These are phyloP conservation scores for Sarocladium strictum DNA, from an alignment of 2,329 filamentous ascomycete species.

Conservation along the genomic window DNA sequence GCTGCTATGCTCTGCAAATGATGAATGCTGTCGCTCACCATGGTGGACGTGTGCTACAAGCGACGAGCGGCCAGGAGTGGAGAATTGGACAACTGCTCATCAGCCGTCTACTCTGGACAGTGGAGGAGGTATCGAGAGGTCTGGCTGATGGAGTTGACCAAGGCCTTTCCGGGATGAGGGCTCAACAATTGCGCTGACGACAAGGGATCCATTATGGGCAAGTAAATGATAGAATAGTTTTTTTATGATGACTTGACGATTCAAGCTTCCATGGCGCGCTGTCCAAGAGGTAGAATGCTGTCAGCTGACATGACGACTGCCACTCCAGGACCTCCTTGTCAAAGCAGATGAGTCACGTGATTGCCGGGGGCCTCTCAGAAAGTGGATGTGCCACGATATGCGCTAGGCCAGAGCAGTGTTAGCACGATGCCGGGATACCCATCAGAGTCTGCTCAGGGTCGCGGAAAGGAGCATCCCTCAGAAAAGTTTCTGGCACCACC, in stretches of 20 bases:
- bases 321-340: too few species aligned
- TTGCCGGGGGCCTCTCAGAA: too few species aligned
- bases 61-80: slow-evolving; percentile 37
- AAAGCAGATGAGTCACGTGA: too few species aligned
- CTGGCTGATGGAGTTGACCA: slow-evolving; percentile 56
- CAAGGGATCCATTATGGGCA: neutral
- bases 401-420: neutral
- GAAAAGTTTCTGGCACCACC: slow-evolving; percentile 7
- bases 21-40: slow-evolving; percentile 45
- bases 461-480: neutral
- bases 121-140: slow-evolving; percentile 59
- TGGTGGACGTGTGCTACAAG: neutral
- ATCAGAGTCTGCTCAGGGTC: slow-evolving; percentile 6
- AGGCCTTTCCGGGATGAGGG: slow-evolving; percentile 22
- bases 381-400: too few species aligned
- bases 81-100: slow-evolving; percentile 53
- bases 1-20: slow-evolving; percentile 58
- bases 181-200: neutral
- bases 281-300: too few species aligned
- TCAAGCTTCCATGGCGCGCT: too few species aligned
- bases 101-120: slow-evolving; percentile 52
- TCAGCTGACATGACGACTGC: too few species aligned
- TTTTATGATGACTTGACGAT: too few species aligned
- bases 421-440: neutral
- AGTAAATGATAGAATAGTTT: neutral